A percentile compares a stretch with the other conserved stretches of the same genome.
phyloP scores from a whole-genome alignment of 768 basidiomycete genomes.

The Tulasnella sp. region DNA sequence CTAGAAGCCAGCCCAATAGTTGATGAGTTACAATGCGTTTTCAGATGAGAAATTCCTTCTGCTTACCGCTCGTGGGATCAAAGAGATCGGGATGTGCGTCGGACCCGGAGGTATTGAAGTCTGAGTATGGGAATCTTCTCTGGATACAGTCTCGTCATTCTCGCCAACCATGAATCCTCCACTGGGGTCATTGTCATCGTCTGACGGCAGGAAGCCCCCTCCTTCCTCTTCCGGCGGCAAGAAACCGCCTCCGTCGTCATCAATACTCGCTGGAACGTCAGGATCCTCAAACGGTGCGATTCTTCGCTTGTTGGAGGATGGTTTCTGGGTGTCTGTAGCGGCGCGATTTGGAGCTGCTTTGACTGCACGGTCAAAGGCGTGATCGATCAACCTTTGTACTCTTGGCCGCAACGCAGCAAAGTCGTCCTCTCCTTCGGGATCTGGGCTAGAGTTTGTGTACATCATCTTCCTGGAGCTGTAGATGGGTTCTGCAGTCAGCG shows the following conservation, averaged over 20 bases:
- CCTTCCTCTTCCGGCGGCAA: not conserved
- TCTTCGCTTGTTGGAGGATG: not conserved
- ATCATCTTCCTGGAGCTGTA: slow-evolving; percentile 3
- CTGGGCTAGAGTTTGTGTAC: slow-evolving; percentile 4
- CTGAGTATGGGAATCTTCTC: not conserved
- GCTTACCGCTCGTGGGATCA: slow-evolving; percentile 8
- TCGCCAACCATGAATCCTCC: not conserved
- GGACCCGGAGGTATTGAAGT: not conserved
- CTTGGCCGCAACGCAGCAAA: not conserved
- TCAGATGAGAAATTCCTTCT: not conserved
- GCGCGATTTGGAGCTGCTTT: not conserved
- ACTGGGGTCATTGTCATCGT: not conserved
- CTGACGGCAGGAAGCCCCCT: not conserved
- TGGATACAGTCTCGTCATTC: not conserved
- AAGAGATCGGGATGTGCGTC: slow-evolving; percentile 7
- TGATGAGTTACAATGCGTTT: not conserved
- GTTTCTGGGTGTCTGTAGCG: not conserved
- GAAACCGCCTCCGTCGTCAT: slow-evolving; percentile 15
- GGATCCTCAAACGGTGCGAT: not conserved
- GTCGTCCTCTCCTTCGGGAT: not conserved
- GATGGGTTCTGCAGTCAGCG: not conserved
- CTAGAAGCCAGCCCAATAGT: slow-evolving; percentile 1
- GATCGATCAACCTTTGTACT: not conserved
- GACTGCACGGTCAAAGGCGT: slow-evolving; percentile 5
- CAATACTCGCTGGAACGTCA: not conserved